Percentiles rank a stretch among this genome's conserved stretches.
phyloP scores from a whole-genome alignment of 305 asterid genomes.

The Fraxinus greggii region DNA sequence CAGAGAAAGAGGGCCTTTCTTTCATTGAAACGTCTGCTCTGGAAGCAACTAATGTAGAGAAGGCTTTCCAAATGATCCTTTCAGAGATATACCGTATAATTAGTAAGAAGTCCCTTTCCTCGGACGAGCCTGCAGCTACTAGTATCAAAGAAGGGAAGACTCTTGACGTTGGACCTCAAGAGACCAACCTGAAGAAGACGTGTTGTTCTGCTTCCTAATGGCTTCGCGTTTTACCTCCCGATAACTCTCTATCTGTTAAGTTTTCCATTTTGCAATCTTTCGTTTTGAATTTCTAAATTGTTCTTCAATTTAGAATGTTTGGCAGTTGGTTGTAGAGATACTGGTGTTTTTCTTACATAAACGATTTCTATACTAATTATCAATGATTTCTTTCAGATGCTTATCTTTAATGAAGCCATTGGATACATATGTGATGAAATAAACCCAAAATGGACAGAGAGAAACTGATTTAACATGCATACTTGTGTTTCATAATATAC shows the following conservation, averaged over 20 bases:
- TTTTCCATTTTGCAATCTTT: slow-evolving; percentile 7
- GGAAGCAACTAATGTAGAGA: slow-evolving; percentile 52
- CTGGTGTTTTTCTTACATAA: too few relatives aligned
- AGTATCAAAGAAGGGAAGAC: slow-evolving; percentile 48
- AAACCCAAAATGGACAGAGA: neutral
- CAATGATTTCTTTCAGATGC: neutral
- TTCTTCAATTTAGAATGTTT: neutral
- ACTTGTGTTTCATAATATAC: neutral
- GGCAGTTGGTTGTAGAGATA: slow-evolving; percentile 14
- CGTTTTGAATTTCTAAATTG: slow-evolving; percentile 14
- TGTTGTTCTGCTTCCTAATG: slow-evolving; percentile 46
- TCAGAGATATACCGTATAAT: slow-evolving; percentile 46
- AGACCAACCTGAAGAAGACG: slow-evolving; percentile 33
- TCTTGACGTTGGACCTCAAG: slow-evolving; percentile 55
- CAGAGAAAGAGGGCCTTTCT: slow-evolving; percentile 52
- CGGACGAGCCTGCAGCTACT: slow-evolving; percentile 35
- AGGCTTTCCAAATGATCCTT: slow-evolving; percentile 46
- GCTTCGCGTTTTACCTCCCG: neutral
- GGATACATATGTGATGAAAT: neutral
- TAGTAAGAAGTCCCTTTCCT: slow-evolving; percentile 49
- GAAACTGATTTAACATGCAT: neutral
- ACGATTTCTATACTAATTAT: neutral
- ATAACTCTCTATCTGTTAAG: neutral
- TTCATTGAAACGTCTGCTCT: slow-evolving; percentile 52
- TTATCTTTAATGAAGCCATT: neutral